phyloP scores from a whole-genome alignment of 495 filamentous ascomycete genomes.

The Acidomyces sp. region DNA sequence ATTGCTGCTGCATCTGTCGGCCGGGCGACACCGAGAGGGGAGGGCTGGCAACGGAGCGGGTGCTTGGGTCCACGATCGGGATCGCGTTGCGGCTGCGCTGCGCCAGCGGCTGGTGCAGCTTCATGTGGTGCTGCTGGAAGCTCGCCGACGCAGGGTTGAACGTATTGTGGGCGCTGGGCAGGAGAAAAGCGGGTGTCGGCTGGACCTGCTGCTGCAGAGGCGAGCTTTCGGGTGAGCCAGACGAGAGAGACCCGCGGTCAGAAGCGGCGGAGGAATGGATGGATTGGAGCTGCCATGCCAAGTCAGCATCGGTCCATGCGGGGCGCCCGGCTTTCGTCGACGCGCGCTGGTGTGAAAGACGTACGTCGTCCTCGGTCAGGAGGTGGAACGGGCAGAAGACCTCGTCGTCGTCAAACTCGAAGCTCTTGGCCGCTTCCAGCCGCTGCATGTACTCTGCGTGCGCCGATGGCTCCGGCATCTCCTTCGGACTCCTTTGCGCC shows the following conservation, averaged over 20 bases:
- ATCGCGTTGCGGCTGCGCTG: conserved; percentile 89
- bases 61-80: conserved; percentile 93
- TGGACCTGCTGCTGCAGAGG: conserved; percentile 70
- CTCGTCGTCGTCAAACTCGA: conserved; percentile 93
- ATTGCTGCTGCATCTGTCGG: conserved; percentile 61
- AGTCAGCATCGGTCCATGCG: conserved; percentile 16
- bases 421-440: conserved; percentile 86
- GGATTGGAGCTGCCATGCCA: conserved; percentile 53
- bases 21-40: conserved; percentile 78
- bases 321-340: not conserved
- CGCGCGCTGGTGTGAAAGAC: conserved; percentile 32
- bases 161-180: conserved; percentile 51
- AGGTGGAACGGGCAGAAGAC: conserved; percentile 84
- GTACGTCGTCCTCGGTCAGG: conserved; percentile 91
- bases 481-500: conserved; percentile 81
- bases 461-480: conserved; percentile 64
- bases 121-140: conserved; percentile 45
- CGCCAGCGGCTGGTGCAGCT: conserved; percentile 75
- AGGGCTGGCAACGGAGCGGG: conserved; percentile 81
- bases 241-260: conserved; percentile 86
- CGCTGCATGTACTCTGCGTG: conserved; percentile 64
- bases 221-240: conserved; percentile 85
- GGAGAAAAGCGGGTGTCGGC: conserved; percentile 64
- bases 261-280: conserved; percentile 73
- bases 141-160: conserved; percentile 46